Base-by-base conservation (phyloP, 768 basidiomycete species). In the Leucocoprinus birnbaumii region DNA sequence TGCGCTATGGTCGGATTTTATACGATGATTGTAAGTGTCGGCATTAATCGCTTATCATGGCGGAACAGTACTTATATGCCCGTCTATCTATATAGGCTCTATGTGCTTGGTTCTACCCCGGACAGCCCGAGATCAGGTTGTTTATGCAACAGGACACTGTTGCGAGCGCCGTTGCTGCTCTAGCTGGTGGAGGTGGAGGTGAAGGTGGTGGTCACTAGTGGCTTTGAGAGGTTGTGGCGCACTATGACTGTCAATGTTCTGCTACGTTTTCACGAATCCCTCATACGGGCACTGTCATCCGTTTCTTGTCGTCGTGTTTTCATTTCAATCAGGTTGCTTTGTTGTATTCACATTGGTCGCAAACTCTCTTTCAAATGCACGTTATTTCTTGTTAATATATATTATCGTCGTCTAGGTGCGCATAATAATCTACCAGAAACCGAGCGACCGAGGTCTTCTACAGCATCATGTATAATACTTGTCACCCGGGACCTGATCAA, bases 51-150 rank as follows among this genome's bases (percentile, higher is more conserved):
- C 6, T 27, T 34, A 4, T 22, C 13, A 13, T 42, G 41, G 22
- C 21, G 42, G 7, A 19, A n/a, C 27, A 48, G 25, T n/a, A 7
- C 4, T 24, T 3, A 14, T 13, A 34, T 48, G 1, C 10, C 18
- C n/a, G 5, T 26, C 16, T 26, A 27, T 31, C 19, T 18, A n/a
- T 48, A 4, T 43, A 86, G 85, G 83, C 77, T 3, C 63, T 85
- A n/a, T 80, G 78, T 55, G 73, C 85, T 2, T 89, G 86, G 86
- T 86, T 79, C 67, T 87, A 87, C 61, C 57, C 68, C 0, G 86
- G 86, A 14, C 81, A 87, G 61, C 63, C 70, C 13, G 78, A 83
- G 38, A 68, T 83, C 24, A 58, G 59, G 5, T 56, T 73, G 22
- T 68, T 83, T 71, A 69, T 74, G 27, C 59, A 65, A n/a, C 82